Conservation (phyloP, 2,329 filamentous ascomycete genomes). For the Clarireedia sp. region DNA sequence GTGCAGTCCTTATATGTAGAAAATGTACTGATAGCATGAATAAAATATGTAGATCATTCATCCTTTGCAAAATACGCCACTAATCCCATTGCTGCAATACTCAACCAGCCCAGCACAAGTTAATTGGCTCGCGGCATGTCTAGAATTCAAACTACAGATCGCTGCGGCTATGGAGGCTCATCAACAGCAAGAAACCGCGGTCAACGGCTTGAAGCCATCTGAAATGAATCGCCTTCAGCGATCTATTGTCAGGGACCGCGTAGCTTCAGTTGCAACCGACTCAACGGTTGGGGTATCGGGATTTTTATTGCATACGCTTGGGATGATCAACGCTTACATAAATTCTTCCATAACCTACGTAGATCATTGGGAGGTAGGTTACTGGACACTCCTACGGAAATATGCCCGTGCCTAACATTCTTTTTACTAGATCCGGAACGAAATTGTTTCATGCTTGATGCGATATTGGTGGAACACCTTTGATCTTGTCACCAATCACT, state of each 20-base stretch:
- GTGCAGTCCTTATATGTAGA: slow-evolving; percentile 21
- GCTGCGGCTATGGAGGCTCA: slow-evolving; percentile 36
- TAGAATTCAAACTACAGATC: slow-evolving; percentile 43
- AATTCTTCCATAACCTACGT: slow-evolving; percentile 24
- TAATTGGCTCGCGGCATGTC: slow-evolving; percentile 44
- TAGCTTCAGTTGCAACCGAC: slow-evolving; percentile 51
- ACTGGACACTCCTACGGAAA: not conserved
- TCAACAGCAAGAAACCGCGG: slow-evolving; percentile 34
- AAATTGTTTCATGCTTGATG: slow-evolving; percentile 35
- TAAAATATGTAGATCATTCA: slow-evolving; percentile 44
- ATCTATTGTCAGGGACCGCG: slow-evolving; percentile 46
- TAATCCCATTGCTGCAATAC: slow-evolving; percentile 40
- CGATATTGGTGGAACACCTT: slow-evolving; percentile 50
- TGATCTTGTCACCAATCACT: slow-evolving; percentile 34
- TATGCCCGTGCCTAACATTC: not conserved
- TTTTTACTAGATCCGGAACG: slow-evolving; percentile 27
- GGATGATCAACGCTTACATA: slow-evolving; percentile 38
- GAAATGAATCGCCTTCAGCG: slow-evolving; percentile 52
- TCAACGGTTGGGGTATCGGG: slow-evolving; percentile 47
- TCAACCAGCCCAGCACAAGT: slow-evolving; percentile 28
- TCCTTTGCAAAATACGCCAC: slow-evolving; percentile 48
- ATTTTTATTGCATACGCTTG: slow-evolving; percentile 42
- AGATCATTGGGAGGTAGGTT: slow-evolving; percentile 26
- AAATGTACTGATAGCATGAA: slow-evolving; percentile 29
- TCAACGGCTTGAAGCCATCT: slow-evolving; percentile 41